phyloP scores from a whole-genome alignment of 768 basidiomycete species.

The Kwoniella bestiolae region DNA sequence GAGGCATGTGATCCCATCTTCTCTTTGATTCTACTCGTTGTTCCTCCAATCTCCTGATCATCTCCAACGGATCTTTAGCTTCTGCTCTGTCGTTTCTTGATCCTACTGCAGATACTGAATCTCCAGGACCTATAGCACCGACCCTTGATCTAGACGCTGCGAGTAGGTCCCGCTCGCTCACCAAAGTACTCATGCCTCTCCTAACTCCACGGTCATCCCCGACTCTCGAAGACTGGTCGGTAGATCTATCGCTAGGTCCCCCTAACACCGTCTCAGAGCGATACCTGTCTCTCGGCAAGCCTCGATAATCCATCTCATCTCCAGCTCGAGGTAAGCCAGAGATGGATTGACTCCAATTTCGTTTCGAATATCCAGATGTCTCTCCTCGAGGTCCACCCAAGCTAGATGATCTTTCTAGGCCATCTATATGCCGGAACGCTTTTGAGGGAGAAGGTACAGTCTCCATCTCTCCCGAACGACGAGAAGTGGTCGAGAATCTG shows the following conservation, averaged over 20 bases:
- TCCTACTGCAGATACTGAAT: constrained; percentile 45
- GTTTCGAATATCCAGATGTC: constrained; percentile 15
- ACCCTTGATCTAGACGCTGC: constrained; percentile 14
- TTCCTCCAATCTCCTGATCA: constrained; percentile 38
- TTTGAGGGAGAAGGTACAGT: constrained; percentile 19
- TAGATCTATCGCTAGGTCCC: constrained; percentile 15
- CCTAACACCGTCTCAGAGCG: constrained; percentile 31
- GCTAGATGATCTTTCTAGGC: constrained; percentile 15
- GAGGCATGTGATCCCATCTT: constrained; percentile 36
- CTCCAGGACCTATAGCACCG: constrained; percentile 28
- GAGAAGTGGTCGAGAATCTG: constrained; percentile 10
- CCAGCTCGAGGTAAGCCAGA: constrained; percentile 28
- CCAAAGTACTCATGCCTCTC: constrained; percentile 13
- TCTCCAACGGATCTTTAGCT: constrained; percentile 42
- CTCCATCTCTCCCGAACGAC: constrained; percentile 9
- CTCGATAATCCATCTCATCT: constrained; percentile 20
- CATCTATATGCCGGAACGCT: constrained; percentile 16
- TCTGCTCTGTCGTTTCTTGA: constrained; percentile 10
- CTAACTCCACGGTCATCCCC: constrained; percentile 1
- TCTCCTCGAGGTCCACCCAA: constrained; percentile 9
- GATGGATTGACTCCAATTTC: constrained; percentile 40
- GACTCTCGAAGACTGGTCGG: constrained; percentile 19
- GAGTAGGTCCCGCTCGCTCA: constrained; percentile 23
- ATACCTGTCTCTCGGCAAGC: constrained; percentile 23
- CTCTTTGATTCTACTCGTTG: constrained; percentile 34